Percentiles rank a stretch among this genome's conserved stretches.
phyloP scores from a whole-genome alignment of 345 rosid genomes.

The Pugionium dolabratum region DNA sequence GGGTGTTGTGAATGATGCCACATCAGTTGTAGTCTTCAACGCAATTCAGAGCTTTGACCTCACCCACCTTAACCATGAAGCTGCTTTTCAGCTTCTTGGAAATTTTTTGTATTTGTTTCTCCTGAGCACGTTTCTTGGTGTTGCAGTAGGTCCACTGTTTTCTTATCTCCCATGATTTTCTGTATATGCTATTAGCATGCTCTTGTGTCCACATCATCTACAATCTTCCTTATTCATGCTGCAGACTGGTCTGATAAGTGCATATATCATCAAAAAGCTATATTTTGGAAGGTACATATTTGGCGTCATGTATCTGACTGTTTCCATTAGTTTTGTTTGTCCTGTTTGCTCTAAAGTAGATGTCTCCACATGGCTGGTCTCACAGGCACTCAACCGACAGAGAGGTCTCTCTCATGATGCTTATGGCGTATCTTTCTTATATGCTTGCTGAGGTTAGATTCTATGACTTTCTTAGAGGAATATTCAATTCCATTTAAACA shows the following conservation, averaged over 20 bases:
- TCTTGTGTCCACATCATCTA: too few species aligned
- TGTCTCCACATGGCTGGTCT: neutral
- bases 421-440: neutral
- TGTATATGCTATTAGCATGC: neutral
- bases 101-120: neutral
- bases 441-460: neutral
- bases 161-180: neutral
- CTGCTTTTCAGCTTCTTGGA: neutral
- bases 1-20: neutral
- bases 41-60: neutral
- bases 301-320: neutral
- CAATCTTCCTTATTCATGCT: neutral
- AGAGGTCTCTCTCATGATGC: neutral
- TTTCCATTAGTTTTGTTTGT: neutral
- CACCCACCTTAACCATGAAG: neutral
- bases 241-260: neutral
- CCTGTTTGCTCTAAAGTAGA: neutral
- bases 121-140: neutral
- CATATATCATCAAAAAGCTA: neutral
- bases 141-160: neutral
- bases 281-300: neutral
- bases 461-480: neutral
- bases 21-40: neutral
- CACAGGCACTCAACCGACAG: neutral
- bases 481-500: neutral